Conservation (phyloP, 2,329 filamentous ascomycete genomes). For the Paecilomyces sp. region DNA sequence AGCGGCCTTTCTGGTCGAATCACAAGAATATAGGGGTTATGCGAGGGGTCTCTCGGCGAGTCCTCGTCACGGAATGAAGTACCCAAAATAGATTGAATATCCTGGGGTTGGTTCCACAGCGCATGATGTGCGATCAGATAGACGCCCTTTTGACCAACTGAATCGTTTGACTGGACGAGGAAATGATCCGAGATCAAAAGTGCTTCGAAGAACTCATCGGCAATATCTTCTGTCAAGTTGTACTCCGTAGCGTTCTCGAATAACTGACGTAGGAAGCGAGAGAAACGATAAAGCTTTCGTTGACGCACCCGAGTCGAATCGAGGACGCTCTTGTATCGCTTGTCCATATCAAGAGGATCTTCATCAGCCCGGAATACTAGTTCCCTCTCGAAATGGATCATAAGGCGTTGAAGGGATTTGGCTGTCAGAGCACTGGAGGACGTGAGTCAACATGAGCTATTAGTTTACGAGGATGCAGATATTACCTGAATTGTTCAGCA, state of each 20-base stretch:
- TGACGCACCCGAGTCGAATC: conserved; percentile 95
- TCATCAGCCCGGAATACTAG: conserved; percentile 79
- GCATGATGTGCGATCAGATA: conserved; percentile 80
- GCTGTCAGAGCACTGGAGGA: conserved; percentile 66
- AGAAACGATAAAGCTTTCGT: conserved; percentile 93
- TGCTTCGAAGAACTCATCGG: conserved; percentile 72
- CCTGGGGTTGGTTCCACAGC: conserved; percentile 65
- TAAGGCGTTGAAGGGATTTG: conserved; percentile 83
- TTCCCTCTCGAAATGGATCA: conserved; percentile 86
- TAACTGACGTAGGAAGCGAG: conserved; percentile 78
- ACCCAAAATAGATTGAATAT: conserved; percentile 79
- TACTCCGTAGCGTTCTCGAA: conserved; percentile 98
- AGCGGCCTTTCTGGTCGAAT: conserved; percentile 73
- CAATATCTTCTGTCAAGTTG: conserved; percentile 64
- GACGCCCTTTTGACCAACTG: conserved; percentile 65
- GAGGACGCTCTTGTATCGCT: conserved; percentile 88
- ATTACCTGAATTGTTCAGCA: conserved; percentile 83
- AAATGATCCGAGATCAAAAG: conserved; percentile 81
- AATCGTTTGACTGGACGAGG: conserved; percentile 62
- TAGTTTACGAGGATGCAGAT: not conserved
- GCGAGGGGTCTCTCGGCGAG: conserved; percentile 60
- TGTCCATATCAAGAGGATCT: conserved; percentile 82
- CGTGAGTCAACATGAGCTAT: conserved; percentile 17
- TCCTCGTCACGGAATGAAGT: conserved; percentile 68
- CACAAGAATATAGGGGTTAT: conserved; percentile 76